phyloP scores from a whole-genome alignment of 2,329 filamentous ascomycete species.

The Colletotrichum sp. region DNA sequence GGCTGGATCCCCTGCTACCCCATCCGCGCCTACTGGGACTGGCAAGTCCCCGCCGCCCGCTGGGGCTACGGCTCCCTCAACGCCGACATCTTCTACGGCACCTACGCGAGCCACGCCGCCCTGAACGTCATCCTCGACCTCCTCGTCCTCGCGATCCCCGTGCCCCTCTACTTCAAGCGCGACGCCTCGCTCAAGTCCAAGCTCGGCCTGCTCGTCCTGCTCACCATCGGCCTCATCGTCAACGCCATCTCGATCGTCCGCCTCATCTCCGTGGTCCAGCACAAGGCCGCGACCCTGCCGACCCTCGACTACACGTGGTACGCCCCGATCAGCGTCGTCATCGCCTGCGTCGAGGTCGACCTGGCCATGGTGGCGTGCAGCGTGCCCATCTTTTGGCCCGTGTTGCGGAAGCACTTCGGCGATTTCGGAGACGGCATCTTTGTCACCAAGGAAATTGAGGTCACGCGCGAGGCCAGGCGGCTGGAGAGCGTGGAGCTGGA shows the following conservation, averaged over 20 bases:
- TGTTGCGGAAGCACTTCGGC: conserved; percentile 37
- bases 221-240: conserved; percentile 32
- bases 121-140: conserved; percentile 38
- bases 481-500: conserved; percentile 9
- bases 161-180: conserved; percentile 34
- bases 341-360: conserved; percentile 24
- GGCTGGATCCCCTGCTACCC: conserved; percentile 36
- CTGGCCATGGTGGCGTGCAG: conserved; percentile 47
- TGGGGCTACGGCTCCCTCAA: conserved; percentile 35
- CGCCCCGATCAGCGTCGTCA: conserved; percentile 24
- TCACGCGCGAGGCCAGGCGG: conserved; percentile 5
- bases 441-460: conserved; percentile 17
- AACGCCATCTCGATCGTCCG: conserved; percentile 35
- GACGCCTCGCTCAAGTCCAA: conserved; percentile 25
- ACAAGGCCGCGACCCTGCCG: conserved; percentile 32
- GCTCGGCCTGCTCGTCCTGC: conserved; percentile 30
- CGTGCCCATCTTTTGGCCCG: conserved; percentile 84
- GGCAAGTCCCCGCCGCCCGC: conserved; percentile 26
- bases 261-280: conserved; percentile 31
- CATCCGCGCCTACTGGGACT: conserved; percentile 22
- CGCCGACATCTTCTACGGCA: conserved; percentile 29
- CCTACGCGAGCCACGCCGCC: conserved; percentile 35
- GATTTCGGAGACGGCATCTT: conserved; percentile 14
- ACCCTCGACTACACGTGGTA: conserved; percentile 39
- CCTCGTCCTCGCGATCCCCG: conserved; percentile 33